Evolutionary conservation across 2,329 filamentous ascomycete genomes (phyloP), one percentile per base, ranked within the genome.

Genomic region (Phyllosticta citrichinensis): DNA sequence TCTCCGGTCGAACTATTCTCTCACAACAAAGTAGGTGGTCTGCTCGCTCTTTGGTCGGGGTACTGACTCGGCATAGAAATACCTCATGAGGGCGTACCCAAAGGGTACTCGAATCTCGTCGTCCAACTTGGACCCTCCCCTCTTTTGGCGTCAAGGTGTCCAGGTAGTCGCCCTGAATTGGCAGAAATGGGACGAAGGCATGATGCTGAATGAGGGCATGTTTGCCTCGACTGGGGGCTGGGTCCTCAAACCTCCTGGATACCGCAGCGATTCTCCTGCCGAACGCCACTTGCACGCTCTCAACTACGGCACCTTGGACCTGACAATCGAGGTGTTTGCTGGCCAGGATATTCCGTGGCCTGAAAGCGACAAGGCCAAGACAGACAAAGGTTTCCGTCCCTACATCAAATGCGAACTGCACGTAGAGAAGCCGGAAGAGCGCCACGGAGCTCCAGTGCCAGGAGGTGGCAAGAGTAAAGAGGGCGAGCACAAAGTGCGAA

Each of bases 161-260:
- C 92, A 97, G 73, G 87, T 97, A 66, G 91, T 95, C 1, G 92
- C 92, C 0, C 78, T 97, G 63, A 97, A 97, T 75, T 97, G 92
- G 90, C 92, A 97, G 74, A 87, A 86, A 63, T 86, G 88, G 73
- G 91, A 97, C 68, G 87, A 90, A 66, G 91, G 90, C 33, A 95
- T 95, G 87, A 97, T 97, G 93, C 81, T 96, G 14, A 97, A 97
- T 70, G 87, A 94, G 69, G 92, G 85, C 66, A 94, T 96, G 90
- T 96, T 96, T 73, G 82, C 85, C 1, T 88, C 85, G 10, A 87
- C 89, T 57, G 78, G 83, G 52, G 92, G 93, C 51, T 97, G 90
- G 89, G 84, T 92, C 2, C 79, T 94, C 63, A 97, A 97, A 74
- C 91, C 92, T 0, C 72, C 80, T 33, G 87, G 87, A 17, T 94